Evolutionary conservation across 139 green algal species (phyloP).

Genomic region (Zygnema cylindricum): DNA sequence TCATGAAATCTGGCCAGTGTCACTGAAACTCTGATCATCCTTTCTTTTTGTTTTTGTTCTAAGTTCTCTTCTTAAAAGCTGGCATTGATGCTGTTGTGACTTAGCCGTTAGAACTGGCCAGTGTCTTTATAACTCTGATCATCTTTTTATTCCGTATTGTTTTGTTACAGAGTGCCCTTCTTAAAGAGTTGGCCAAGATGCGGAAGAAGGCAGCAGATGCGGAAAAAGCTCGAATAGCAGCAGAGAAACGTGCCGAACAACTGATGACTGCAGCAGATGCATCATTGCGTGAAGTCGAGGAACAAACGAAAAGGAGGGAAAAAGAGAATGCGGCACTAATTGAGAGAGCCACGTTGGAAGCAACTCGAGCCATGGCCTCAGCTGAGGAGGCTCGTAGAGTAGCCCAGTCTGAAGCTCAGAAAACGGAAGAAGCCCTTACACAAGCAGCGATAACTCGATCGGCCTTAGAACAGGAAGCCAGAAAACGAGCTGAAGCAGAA

Average conservation of each 20-base stretch:
- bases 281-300: slow-evolving; percentile 39
- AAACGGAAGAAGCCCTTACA: slow-evolving; percentile 22
- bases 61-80: no score
- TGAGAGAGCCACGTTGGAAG: slow-evolving; percentile 31
- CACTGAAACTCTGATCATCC: no score
- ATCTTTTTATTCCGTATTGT: neutral
- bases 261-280: slow-evolving; percentile 23
- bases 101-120: no score
- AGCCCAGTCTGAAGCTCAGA: slow-evolving; percentile 21
- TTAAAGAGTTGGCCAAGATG: slow-evolving; percentile 36
- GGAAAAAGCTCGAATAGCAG: slow-evolving; percentile 28
- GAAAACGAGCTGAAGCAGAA: slow-evolving; percentile 35
- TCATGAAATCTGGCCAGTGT: no score
- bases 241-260: slow-evolving; percentile 32
- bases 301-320: slow-evolving; percentile 17
- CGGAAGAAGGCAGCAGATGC: slow-evolving; percentile 33
- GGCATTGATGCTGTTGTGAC: no score
- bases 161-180: slow-evolving; percentile 28
- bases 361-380: slow-evolving; percentile 29
- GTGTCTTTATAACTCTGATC: no score
- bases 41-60: no score
- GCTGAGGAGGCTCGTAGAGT: slow-evolving; percentile 38
- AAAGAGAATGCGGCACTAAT: slow-evolving; percentile 27
- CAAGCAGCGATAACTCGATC: slow-evolving; percentile 36
- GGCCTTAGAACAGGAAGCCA: slow-evolving; percentile 23